Percentiles rank a stretch among this genome's conserved stretches.
Evolutionary conservation across 73 alveolate species (phyloP).

Genomic region (Breviolum minutum): DNA sequence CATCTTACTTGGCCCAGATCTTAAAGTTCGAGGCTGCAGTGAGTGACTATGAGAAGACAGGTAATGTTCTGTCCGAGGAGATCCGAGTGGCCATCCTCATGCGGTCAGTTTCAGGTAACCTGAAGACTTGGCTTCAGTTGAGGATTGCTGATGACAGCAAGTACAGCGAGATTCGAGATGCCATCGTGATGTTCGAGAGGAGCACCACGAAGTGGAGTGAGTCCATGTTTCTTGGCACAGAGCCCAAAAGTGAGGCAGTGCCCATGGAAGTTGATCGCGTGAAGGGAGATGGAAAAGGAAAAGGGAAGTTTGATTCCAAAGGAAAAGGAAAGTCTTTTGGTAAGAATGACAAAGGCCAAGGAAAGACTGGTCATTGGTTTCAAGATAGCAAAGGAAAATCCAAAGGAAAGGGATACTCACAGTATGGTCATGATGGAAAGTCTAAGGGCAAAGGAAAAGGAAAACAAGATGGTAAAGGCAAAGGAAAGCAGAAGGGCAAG

Average conservation of each 20-base stretch:
- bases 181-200: neutral
- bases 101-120: no score
- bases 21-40: neutral
- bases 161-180: neutral
- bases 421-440: neutral
- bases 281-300: neutral
- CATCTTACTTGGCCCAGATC: neutral
- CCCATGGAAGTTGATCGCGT: neutral
- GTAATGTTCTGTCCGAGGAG: neutral
- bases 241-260: no score
- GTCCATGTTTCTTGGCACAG: neutral
- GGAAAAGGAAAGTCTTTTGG: neutral
- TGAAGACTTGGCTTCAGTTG: no score
- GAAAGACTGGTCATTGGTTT: neutral
- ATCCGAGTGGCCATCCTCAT: neutral
- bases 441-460: neutral
- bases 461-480: neutral
- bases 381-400: neutral
- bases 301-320: neutral
- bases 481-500: neutral
- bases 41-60: neutral
- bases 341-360: neutral
- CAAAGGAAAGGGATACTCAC: neutral
- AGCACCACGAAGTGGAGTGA: neutral
- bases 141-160: neutral